Evolutionary conservation across 306 rosid genomes (phyloP), one percentile per base, ranked within the genome.

Genomic region (Glycine tomentella): DNA sequence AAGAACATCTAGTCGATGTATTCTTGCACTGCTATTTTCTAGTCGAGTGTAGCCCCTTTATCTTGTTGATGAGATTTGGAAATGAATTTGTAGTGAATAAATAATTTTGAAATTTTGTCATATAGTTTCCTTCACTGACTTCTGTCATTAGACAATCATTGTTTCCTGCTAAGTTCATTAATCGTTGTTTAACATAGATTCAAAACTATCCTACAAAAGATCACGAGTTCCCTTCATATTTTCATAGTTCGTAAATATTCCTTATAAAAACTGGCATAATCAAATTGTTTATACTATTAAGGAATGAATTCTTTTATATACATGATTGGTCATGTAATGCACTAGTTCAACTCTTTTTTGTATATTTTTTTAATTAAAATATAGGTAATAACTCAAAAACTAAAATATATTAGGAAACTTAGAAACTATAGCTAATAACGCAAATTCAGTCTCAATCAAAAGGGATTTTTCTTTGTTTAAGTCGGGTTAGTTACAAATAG

Each of bases 51-150:
- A 34, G 9, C 6, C 42, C 58, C 44, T 78, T 40, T 31, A n/a
- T 84, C 68, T n/a, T 74, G 62, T 44, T 44, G 31, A 51, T 57
- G 74, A 34, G 25, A 38, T 69, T n/a, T n/a, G n/a, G n/a, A n/a
- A n/a, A n/a, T n/a, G n/a, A n/a, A 48, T 20, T 49, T 84, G 79
- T 33, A 72, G 58, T 55, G 76, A 36, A 70, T 65, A 65, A 33
- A 15, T 36, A 20, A 33, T 63, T 13, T 69, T 53, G 44, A 69
- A 69, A 36, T 36, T n/a, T 69, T 25, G 31, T 25, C 2, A 51
- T 44, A 36, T 36, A 36, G 50, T 58, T 68, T 82, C 77, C 13
- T 3, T 53, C 34, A 3, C 11, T 15, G 9, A 56, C 72, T 16
- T 78, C n/a, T 25, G 31, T 25, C 31, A 25, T 25, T 1, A 25